A percentile compares a stretch with the other conserved stretches of the same genome.
phyloP scores from a whole-genome alignment of 1,139 yeast genomes.

The Schizosaccharomyces versatilis region DNA sequence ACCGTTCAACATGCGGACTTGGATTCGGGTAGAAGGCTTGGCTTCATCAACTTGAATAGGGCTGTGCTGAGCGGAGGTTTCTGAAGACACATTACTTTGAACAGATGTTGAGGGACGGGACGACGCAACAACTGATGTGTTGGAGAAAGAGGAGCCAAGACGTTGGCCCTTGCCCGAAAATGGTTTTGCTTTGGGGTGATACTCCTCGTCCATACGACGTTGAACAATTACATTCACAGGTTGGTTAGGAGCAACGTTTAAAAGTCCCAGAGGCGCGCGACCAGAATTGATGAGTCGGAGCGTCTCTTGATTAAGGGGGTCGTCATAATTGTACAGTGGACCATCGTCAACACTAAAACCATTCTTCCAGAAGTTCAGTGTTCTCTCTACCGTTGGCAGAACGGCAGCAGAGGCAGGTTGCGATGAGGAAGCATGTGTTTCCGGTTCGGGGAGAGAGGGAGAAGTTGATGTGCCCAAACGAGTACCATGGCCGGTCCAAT shows the following conservation, averaged over 20 bases:
- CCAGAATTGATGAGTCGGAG: constrained; percentile 69
- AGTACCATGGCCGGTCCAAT: constrained; percentile 44
- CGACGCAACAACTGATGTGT: constrained; percentile 31
- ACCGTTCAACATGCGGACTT: constrained; percentile 72
- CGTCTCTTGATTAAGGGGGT: constrained; percentile 59
- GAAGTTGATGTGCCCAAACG: constrained; percentile 47
- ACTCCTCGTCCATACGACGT: constrained; percentile 63
- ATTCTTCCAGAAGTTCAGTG: constrained; percentile 84
- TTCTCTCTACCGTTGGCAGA: constrained; percentile 21
- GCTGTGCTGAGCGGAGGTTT: constrained; percentile 13
- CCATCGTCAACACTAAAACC: constrained; percentile 94
- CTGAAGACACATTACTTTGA: constrained; percentile 13
- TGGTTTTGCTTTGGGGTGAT: constrained; percentile 54
- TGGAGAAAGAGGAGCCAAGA: constrained; percentile 51
- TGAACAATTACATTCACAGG: constrained; percentile 87
- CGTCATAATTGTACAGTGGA: constrained; percentile 63
- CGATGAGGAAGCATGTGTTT: constrained; percentile 19
- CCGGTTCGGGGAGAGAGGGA: constrained; percentile 17
- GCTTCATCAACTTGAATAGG: constrained; percentile 9
- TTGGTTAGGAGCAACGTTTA: constrained; percentile 73
- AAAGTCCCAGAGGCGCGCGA: constrained; percentile 69
- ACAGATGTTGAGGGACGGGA: constrained; percentile 16
- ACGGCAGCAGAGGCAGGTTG: constrained; percentile 12
- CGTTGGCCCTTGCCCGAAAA: constrained; percentile 71
- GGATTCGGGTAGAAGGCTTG: constrained; percentile 29